These are phyloP conservation scores for Penicillium turbatum DNA, from an alignment of 495 filamentous ascomycete genomes.

Conservation along the genomic window DNA sequence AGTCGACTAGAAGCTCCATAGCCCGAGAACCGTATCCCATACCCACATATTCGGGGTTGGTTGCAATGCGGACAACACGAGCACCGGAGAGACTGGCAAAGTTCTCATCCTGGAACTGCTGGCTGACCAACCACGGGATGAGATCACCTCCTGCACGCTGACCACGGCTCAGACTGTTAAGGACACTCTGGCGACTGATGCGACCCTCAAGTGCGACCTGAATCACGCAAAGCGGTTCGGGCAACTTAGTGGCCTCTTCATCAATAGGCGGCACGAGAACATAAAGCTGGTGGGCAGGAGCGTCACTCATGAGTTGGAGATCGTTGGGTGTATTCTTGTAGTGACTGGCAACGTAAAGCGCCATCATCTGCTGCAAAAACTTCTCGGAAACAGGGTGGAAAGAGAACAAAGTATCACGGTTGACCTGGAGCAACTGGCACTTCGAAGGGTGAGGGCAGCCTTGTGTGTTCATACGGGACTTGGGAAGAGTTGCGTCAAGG, in stretches of 20 bases:
- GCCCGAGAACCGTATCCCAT: slow-evolving; percentile 96
- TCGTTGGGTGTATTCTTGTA: slow-evolving; percentile 99
- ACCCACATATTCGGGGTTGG: slow-evolving; percentile 86
- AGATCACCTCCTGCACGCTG: slow-evolving; percentile 89
- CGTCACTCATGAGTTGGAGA: slow-evolving; percentile 95
- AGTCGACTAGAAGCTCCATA: slow-evolving; percentile 78
- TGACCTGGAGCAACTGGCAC: slow-evolving; percentile 89
- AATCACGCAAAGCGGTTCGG: slow-evolving; percentile 91
- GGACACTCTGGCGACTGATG: slow-evolving; percentile 87
- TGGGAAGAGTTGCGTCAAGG: slow-evolving; percentile 82
- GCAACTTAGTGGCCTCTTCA: slow-evolving; percentile 70
- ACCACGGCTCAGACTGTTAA: slow-evolving; percentile 83
- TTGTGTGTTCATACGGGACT: slow-evolving; percentile 65
- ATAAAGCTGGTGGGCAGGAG: slow-evolving; percentile 93
- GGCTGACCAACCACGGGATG: slow-evolving; percentile 96
- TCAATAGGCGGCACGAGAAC: slow-evolving; percentile 86
- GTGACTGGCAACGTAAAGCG: slow-evolving; percentile 94
- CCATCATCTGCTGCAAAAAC: slow-evolving; percentile 97
- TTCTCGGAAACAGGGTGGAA: slow-evolving; percentile 97
- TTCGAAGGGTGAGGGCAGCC: slow-evolving; percentile 86
- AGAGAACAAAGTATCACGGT: slow-evolving; percentile 95
- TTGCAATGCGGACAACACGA: slow-evolving; percentile 89
- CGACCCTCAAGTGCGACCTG: slow-evolving; percentile 93
- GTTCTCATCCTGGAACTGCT: slow-evolving; percentile 97
- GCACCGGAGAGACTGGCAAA: slow-evolving; percentile 93